Evolutionary conservation across 2,329 filamentous ascomycete species (phyloP).

Genomic region (Alternaria arbusti): DNA sequence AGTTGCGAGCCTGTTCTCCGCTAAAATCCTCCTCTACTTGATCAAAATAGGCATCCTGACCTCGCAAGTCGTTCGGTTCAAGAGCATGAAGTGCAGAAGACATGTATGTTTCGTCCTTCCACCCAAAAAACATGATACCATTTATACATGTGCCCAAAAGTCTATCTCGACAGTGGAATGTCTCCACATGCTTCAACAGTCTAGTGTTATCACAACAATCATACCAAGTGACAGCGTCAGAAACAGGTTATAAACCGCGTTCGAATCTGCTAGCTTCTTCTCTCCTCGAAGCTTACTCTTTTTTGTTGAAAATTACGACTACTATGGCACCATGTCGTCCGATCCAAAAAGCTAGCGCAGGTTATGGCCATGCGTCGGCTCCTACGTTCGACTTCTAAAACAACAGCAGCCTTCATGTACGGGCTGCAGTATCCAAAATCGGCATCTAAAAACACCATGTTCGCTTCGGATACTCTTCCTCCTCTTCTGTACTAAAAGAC

Average conservation of each 20-base stretch:
- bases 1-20: too few species aligned
- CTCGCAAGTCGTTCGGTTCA: not conserved
- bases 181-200: too few species aligned
- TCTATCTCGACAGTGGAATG: accelerated
- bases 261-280: not conserved
- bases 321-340: not conserved
- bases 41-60: not conserved
- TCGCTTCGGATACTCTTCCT: not conserved
- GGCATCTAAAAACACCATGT: too few species aligned
- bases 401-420: not conserved
- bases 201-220: too few species aligned
- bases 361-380: not conserved
- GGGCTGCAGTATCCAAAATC: not conserved
- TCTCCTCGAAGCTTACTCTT: not conserved
- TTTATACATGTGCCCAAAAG: not conserved
- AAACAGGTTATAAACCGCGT: accelerated
- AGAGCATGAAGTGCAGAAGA: not conserved
- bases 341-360: not conserved
- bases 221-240: not conserved
- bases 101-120: not conserved
- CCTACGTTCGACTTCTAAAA: not conserved
- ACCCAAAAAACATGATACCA: not conserved
- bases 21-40: not conserved
- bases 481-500: not conserved
- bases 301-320: not conserved